Evolutionary conservation across 768 basidiomycete genomes (phyloP), one percentile per base, ranked within the genome.

Genomic region (Amanita fuliginea): DNA sequence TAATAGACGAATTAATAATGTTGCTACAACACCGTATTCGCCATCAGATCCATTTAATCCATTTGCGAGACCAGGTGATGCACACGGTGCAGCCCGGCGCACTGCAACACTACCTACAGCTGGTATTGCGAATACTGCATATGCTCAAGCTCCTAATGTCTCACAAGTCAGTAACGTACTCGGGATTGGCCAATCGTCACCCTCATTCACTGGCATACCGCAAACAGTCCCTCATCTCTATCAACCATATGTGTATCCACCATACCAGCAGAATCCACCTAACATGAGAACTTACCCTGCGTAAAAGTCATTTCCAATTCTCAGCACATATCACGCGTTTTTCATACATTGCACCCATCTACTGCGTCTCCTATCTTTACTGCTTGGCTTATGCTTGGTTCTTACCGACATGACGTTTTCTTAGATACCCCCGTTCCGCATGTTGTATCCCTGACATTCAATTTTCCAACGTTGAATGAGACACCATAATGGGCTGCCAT

Each of bases 191-290:
- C 83, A 81, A 54, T 70, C 75, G 40, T 83, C 83, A 56, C 68
- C 76, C n/a, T 61, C 81, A 36, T 88, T 84, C 63, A 73, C 70
- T 53, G 74, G 71, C 47, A 73, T 81, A 18, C 72, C 80, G 54
- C 75, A 78, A 52, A 67, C 78, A 41, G 73, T 82, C 8, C 75
- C 76, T 54, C 83, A 86, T 59, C 64, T 83, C 54, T 88, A 88
- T 62, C 80, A 85, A 65, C 75, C 80, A 51, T 89, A 88, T 70
- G 81, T 88, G 84, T 87, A 87, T 61, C 82, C 49, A n/a, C 71
- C 84, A 62, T 89, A 89, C 66, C 84, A 84, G 63, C 82, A 85
- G 66, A 81, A 76, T 56, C 77, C 81, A 18, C 77, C 78, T 55
- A 83, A 84, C 65, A 84, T 88, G 80, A 85, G 86, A 59, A 61